Evolutionary conservation across 2,329 filamentous ascomycete genomes (phyloP).

Genomic region (Alternaria sp.): DNA sequence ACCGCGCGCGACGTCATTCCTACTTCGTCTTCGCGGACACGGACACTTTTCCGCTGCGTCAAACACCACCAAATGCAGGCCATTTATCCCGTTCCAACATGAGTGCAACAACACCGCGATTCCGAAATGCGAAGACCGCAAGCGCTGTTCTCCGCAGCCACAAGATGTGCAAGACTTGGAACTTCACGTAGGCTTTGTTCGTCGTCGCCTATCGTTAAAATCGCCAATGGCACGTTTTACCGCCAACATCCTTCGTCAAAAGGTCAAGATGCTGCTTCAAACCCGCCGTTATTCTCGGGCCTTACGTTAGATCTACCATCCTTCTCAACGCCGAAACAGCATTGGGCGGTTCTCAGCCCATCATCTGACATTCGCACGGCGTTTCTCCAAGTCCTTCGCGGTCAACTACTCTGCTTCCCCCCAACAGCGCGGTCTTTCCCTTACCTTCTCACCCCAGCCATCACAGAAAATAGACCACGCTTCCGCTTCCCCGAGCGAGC

Average conservation of each 20-base stretch:
- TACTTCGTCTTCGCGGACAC: constrained; percentile 24
- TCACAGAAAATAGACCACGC: constrained; percentile 61
- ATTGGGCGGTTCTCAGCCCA: constrained; percentile 87
- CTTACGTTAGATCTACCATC: constrained; percentile 76
- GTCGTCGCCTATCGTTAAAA: constrained; percentile 42
- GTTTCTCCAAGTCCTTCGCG: constrained; percentile 80
- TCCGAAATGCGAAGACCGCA: constrained; percentile 46
- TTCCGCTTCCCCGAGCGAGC: constrained; percentile 71
- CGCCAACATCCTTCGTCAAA: constrained; percentile 68
- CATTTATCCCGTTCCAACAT: constrained; percentile 7
- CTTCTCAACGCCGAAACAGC: constrained; percentile 59
- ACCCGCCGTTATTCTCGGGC: constrained; percentile 77
- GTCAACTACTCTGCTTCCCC: constrained; percentile 78
- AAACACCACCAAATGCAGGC: constrained; percentile 20
- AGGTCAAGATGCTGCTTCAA: constrained; percentile 59
- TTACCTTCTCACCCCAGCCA: constrained; percentile 71
- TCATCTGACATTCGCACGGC: constrained; percentile 82
- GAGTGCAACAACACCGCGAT: constrained; percentile 10
- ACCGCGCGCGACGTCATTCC: constrained; percentile 33
- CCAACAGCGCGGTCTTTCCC: constrained; percentile 81
- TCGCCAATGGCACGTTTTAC: constrained; percentile 80
- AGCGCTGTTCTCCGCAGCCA: constrained; percentile 39
- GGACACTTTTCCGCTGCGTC: constrained; percentile 35
- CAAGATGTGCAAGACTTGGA: constrained; percentile 33
- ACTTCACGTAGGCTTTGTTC: constrained; percentile 28